Conservation (phyloP, 306 rosid species). For the Cicer chorassanicum region DNA sequence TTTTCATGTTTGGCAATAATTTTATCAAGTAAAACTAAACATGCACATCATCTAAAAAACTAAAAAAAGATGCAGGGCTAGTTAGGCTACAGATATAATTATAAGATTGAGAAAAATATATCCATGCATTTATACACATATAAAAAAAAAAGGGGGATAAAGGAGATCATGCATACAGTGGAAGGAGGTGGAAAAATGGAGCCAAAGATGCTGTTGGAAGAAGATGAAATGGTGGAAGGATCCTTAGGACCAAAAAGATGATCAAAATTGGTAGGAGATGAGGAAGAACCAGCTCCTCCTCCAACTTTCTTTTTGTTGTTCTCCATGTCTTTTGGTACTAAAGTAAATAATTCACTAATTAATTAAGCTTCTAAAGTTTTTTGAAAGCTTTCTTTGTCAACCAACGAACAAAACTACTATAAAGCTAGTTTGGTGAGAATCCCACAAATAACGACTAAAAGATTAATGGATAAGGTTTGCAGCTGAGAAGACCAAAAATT, state of each 20-base stretch:
- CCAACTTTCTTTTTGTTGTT: slow-evolving; percentile 61
- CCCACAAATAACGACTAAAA: slow-evolving; percentile 55
- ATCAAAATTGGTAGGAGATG: slow-evolving; percentile 59
- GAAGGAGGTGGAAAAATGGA: slow-evolving; percentile 79
- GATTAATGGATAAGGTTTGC: slow-evolving; percentile 61
- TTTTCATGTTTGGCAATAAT: no score
- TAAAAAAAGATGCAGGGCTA: slow-evolving; percentile 1
- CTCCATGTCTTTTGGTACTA: slow-evolving; percentile 53
- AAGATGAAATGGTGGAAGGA: slow-evolving; percentile 58
- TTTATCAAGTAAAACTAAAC: no score
- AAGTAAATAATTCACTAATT: slow-evolving; percentile 10
- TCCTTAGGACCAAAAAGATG: slow-evolving; percentile 88
- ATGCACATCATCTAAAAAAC: background rate
- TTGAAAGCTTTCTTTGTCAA: slow-evolving; percentile 49
- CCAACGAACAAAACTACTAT: slow-evolving; percentile 61
- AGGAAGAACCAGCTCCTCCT: slow-evolving; percentile 51
- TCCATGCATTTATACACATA: background rate
- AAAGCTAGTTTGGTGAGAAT: slow-evolving; percentile 28
- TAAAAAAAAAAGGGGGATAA: background rate
- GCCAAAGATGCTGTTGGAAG: slow-evolving; percentile 64
- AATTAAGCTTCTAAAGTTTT: background rate
- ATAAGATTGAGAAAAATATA: background rate
- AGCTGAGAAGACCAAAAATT: slow-evolving; percentile 45
- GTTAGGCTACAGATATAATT: background rate
- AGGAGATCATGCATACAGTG: slow-evolving; percentile 52